phyloP scores from a whole-genome alignment of 257 asterid genomes.

The Petunia secreta region DNA sequence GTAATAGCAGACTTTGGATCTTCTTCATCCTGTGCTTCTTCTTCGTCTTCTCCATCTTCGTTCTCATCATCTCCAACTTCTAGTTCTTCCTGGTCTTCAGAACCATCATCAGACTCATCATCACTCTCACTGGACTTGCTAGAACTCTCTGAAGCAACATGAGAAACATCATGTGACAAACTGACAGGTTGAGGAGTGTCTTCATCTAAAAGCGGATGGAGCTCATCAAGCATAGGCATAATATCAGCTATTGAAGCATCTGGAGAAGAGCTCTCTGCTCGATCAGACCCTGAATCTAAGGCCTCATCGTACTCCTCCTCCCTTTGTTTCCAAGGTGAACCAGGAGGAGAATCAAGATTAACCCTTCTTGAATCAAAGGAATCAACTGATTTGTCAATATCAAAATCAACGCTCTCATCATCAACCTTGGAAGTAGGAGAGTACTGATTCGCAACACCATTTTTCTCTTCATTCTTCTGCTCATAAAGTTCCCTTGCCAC shows the following conservation, averaged over 20 bases:
- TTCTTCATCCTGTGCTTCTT: conserved; percentile 56
- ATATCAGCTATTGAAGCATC: conserved; percentile 91
- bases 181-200: conserved; percentile 50
- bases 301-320: conserved; percentile 14
- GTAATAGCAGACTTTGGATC: conserved; percentile 51
- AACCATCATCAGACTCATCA: conserved; percentile 62
- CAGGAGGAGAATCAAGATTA: conserved; percentile 43
- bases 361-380: conserved; percentile 26
- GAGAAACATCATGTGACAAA: conserved; percentile 50
- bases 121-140: conserved; percentile 36
- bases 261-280: conserved; percentile 86
- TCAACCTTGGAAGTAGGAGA: conserved; percentile 18
- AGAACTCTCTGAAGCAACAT: conserved; percentile 49
- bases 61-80: conserved; percentile 60
- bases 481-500: conserved; percentile 22
- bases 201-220: conserved; percentile 77
- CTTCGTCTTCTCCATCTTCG: conserved; percentile 43
- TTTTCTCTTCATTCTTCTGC: conserved; percentile 35
- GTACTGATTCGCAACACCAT: conserved; percentile 29
- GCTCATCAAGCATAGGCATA: conserved; percentile 91
- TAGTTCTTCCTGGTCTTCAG: conserved; percentile 51
- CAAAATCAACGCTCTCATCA: conserved; percentile 24
- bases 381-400: conserved; percentile 25
- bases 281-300: conserved; percentile 57
- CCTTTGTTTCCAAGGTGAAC: conserved; percentile 46